Percentiles rank a stretch among this genome's conserved stretches.
Evolutionary conservation across 441 rosid genomes (phyloP).

Genomic region (Geranium incanum): DNA sequence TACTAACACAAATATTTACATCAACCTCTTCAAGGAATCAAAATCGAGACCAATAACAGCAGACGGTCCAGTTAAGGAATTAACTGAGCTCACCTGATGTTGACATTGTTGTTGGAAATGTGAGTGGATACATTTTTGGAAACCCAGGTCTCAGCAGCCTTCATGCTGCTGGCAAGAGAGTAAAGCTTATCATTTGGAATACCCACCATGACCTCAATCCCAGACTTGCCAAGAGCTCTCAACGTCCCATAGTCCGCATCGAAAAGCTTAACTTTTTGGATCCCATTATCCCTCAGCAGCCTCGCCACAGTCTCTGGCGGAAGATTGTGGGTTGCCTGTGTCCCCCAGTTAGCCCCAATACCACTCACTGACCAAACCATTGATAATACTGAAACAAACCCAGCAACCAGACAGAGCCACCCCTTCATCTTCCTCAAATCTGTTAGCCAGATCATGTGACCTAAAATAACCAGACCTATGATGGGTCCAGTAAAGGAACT

Average conservation of each 20-base stretch:
- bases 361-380: slow-evolving; percentile 35
- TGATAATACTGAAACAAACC: slow-evolving; percentile 23
- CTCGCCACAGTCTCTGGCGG: slow-evolving; percentile 63
- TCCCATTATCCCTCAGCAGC: slow-evolving; percentile 70
- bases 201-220: slow-evolving; percentile 84
- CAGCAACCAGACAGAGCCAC: slow-evolving; percentile 20
- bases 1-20: background rate
- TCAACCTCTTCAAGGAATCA: background rate
- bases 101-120: slow-evolving; percentile 72
- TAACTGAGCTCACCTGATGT: slow-evolving; percentile 52
- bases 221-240: slow-evolving; percentile 71
- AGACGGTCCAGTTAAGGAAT: too few relatives aligned
- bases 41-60: too few relatives aligned
- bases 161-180: slow-evolving; percentile 44
- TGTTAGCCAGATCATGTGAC: background rate
- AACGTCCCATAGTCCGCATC: slow-evolving; percentile 67
- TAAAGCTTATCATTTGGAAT: slow-evolving; percentile 81
- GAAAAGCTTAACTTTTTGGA: slow-evolving; percentile 77
- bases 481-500: background rate
- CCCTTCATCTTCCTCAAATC: slow-evolving; percentile 19
- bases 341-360: slow-evolving; percentile 92
- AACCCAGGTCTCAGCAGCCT: slow-evolving; percentile 68
- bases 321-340: slow-evolving; percentile 60
- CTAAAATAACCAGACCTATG: background rate
- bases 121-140: slow-evolving; percentile 56